A percentile compares a stretch with the other conserved stretches of the same genome.
phyloP scores from a whole-genome alignment of 768 basidiomycete genomes.

The Tricholoma sp. region DNA sequence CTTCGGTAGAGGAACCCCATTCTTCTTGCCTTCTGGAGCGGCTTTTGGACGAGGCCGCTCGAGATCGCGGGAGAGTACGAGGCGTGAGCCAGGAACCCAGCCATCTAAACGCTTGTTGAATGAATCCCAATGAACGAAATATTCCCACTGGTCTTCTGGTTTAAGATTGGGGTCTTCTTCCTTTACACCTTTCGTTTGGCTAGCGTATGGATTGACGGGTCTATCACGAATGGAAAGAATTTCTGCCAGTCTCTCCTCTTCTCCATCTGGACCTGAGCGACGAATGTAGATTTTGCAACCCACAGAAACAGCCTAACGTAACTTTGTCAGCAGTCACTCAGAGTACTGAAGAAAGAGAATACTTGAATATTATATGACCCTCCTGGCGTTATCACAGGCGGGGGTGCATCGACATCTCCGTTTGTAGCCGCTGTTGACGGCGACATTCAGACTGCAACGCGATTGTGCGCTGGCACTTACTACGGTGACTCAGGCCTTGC shows the following conservation, averaged over 20 bases:
- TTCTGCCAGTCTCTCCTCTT: constrained; percentile 93
- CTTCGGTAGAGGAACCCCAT: constrained; percentile 40
- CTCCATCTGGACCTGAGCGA: constrained; percentile 69
- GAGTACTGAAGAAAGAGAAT: constrained; percentile 23
- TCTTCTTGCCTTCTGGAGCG: constrained; percentile 49
- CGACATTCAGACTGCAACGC: constrained; percentile 15
- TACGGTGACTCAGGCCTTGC: constrained; percentile 12
- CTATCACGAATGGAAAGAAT: constrained; percentile 93
- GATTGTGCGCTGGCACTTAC: not conserved
- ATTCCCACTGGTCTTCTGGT: constrained; percentile 82
- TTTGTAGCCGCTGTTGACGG: constrained; percentile 36
- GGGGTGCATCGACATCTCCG: constrained; percentile 42
- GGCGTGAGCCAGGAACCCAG: constrained; percentile 87
- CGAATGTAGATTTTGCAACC: constrained; percentile 95
- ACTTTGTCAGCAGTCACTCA: constrained; percentile 22
- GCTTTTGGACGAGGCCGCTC: constrained; percentile 94
- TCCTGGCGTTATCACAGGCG: constrained; percentile 65
- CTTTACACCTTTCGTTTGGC: constrained; percentile 36
- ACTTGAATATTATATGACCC: constrained; percentile 77
- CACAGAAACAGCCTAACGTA: constrained; percentile 69
- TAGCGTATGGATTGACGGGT: constrained; percentile 57
- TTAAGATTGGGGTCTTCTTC: constrained; percentile 42
- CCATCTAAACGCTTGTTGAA: constrained; percentile 99
- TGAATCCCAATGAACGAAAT: constrained; percentile 97
- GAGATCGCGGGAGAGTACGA: constrained; percentile 79